phyloP scores from a whole-genome alignment of 2,329 filamentous ascomycete species.

The Pseudocercospora cruenta region DNA sequence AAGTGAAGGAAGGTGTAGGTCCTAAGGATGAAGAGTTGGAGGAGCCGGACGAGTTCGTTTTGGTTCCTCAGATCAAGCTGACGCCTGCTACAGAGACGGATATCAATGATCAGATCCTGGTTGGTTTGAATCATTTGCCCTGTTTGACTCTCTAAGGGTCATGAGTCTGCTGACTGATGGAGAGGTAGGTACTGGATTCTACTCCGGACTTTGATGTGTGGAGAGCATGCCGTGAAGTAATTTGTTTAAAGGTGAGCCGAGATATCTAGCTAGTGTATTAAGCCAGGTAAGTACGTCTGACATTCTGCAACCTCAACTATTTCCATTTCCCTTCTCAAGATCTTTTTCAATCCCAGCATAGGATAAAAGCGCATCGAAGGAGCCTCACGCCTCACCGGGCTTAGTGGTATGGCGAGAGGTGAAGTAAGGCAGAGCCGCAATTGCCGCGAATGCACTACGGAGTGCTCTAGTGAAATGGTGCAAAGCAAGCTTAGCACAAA shows the following conservation, averaged over 20 bases:
- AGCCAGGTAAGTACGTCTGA: background rate
- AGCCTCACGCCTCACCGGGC: background rate
- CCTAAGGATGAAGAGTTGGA: background rate
- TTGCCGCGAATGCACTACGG: background rate
- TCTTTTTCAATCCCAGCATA: background rate
- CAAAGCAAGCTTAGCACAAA: background rate
- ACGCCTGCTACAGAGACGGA: background rate
- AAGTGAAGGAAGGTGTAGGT: background rate
- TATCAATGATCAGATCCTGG: background rate
- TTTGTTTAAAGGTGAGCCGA: too few relatives aligned
- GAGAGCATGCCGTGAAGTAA: too few relatives aligned
- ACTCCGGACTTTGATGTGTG: too few relatives aligned
- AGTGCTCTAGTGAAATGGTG: background rate
- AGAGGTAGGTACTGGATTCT: background rate
- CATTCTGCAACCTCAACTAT: background rate
- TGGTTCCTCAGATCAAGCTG: background rate
- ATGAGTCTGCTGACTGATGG: background rate
- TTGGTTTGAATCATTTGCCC: background rate
- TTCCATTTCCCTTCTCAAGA: background rate
- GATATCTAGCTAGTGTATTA: background rate
- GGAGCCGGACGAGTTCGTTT: background rate
- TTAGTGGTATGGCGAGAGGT: background rate
- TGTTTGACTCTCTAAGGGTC: background rate
- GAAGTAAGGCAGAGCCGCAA: background rate
- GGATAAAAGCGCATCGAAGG: too few relatives aligned